Evolutionary conservation across 2,329 filamentous ascomycete species (phyloP), one percentile per base, ranked within the genome.

Genomic region (Xylaria multiplex): DNA sequence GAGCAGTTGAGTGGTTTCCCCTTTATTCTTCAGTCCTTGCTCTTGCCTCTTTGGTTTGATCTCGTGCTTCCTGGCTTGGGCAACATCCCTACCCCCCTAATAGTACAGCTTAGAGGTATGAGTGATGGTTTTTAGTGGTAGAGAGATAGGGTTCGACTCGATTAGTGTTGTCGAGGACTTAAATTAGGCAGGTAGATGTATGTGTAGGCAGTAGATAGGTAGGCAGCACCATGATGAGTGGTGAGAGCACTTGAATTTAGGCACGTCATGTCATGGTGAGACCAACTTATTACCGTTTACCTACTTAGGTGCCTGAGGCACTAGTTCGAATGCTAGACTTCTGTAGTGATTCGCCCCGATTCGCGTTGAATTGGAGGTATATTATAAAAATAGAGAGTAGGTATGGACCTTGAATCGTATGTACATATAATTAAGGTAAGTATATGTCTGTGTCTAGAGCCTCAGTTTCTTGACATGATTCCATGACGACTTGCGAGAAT

Each of bases 81-180:
- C 8, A 16, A 35, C 54, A 58, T 66, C 11, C 49, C 52, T 42
- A 58, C 64, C 16, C 49, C 52, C 35, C n/a, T 27, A 19, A 6
- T 50, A 8, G 46, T 24, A 16, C 27, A 22, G 30, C 6, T 24
- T 45, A 22, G 22, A 35, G 16, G 43, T 42, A 13, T 45, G 46
- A 49, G 22, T 14, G 9, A 40, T 3, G 6, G 27, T 27, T 3
- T 27, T 27, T 5, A 27, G 27, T 27, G 27, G 27, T 5, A 27
- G 27, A 27, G 27, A 5, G 27, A 5, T 27, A 27, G 27, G 9
- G 32, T 7, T 35, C 7, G 32, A 11, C 9, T 35, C 32, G 32
- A 35, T 7, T 7, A 35, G 19, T 2, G 43, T 46, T 22, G 43
- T 19, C 4, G 43, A 13, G 4, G 43, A 8, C 11, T 22, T 11